Evolutionary conservation across 2,329 filamentous ascomycete genomes (phyloP), one percentile per base, ranked within the genome.

Genomic region (Pseudopyricularia cyperi): DNA sequence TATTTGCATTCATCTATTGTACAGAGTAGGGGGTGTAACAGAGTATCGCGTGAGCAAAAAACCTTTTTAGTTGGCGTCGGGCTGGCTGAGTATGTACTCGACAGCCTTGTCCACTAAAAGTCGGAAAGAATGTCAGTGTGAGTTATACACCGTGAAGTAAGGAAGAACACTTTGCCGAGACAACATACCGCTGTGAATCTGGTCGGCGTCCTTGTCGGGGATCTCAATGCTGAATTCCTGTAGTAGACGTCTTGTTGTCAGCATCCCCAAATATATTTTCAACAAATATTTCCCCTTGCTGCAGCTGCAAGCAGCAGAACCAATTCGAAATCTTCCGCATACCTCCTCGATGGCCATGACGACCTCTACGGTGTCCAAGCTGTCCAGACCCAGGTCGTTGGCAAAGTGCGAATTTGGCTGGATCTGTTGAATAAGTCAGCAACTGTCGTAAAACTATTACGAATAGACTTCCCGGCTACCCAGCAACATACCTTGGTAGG

Each of bases 291-390:
- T 17, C 22, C 22, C 30, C 15, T 9, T 49, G 14, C 12, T 3
- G 11, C 15, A 49, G 34, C 22, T 32, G 4, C 24, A 26, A 24
- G 47, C 32, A 28, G n/a, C 11, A n/a, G 14, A 24, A 4, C 3
- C 24, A 1, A 37, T 46, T 2, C 1, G 3, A 8, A 11, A 30
- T 24, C 30, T 48, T 49, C 22, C 17, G 39, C 70, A 58, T 72
- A 89, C 86, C 83, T 98, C 93, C 80, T 98, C 93, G 72, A 98
- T 97, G 60, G 93, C 93, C 93, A 98, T 98, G 63, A 98, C 93
- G 60, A 98, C 93, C 79, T 98, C 93, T 58, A 98, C 93, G 57
- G 93, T 96, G 71, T 55, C 54, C 26, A 56, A 46, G 50, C 55
- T 56, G 50, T 59, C 55, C 17, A 61, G 52, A 3, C 58, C 59